Percentiles rank a stretch among this genome's conserved stretches.
Conservation (phyloP, 2,329 filamentous ascomycete species). For the Aspergillus luchuensis region DNA sequence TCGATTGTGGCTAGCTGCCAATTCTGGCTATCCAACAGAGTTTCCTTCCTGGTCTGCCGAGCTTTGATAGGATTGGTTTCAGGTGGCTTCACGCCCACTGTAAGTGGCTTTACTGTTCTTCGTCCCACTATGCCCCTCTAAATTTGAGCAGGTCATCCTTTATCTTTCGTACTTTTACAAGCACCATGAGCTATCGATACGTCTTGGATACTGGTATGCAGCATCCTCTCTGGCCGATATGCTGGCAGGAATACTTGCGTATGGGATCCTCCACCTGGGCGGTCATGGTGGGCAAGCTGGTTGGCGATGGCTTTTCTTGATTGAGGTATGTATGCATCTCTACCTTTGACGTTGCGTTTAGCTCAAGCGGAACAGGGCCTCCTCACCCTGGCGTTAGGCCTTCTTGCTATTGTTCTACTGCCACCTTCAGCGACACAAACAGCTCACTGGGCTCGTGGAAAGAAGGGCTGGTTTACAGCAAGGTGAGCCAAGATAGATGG, state of each 20-base stretch:
- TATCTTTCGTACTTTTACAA: conserved; percentile 75
- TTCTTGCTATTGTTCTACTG: conserved; percentile 51
- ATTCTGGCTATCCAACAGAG: conserved; percentile 49
- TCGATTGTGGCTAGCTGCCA: conserved; percentile 43
- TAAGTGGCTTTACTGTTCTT: conserved; percentile 11
- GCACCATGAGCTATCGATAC: conserved; percentile 62
- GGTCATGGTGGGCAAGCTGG: conserved; percentile 34
- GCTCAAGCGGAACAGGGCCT: conserved; percentile 19
- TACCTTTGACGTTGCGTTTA: conserved; percentile 32
- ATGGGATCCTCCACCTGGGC: conserved; percentile 39
- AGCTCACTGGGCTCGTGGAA: conserved; percentile 32
- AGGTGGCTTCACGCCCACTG: conserved; percentile 49
- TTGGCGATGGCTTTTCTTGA: conserved; percentile 40
- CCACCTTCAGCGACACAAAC: conserved; percentile 64
- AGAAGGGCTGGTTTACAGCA: conserved; percentile 65
- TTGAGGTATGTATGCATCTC: conserved; percentile 42
- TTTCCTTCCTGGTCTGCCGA: conserved; percentile 43
- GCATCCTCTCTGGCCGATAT: conserved; percentile 46
- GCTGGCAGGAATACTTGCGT: conserved; percentile 47
- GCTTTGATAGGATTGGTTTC: conserved; percentile 50
- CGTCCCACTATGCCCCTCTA: background rate
- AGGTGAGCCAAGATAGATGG: conserved; percentile 28
- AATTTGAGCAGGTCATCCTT: conserved; percentile 26
- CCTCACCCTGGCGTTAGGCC: conserved; percentile 28
- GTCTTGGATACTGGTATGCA: conserved; percentile 31